These are phyloP conservation scores for Mycena galericulata DNA, from an alignment of 768 basidiomycete genomes.

Conservation along the genomic window DNA sequence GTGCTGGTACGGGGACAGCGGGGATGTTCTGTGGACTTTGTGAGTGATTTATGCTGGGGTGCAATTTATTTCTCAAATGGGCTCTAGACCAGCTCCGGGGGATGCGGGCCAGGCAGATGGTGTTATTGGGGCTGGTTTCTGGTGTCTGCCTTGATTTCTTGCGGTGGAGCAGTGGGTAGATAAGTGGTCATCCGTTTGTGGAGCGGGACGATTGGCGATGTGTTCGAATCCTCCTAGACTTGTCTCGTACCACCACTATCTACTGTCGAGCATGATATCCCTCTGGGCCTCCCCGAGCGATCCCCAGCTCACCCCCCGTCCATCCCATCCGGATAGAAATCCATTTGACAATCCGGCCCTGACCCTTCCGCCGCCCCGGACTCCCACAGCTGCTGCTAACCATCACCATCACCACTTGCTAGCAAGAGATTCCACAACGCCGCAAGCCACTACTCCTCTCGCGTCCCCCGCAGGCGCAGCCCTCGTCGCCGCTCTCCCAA, in stretches of 20 bases:
- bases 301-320: slow-evolving; percentile 69
- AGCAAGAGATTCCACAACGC: slow-evolving; percentile 25
- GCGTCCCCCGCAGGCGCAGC: slow-evolving; percentile 48
- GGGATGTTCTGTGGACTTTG: slow-evolving; percentile 66
- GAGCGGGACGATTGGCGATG: too few relatives aligned
- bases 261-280: slow-evolving; percentile 64
- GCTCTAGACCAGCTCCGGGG: slow-evolving; percentile 69
- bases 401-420: slow-evolving; percentile 53
- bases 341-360: slow-evolving; percentile 64
- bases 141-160: slow-evolving; percentile 66
- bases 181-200: neutral
- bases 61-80: slow-evolving; percentile 13
- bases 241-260: slow-evolving; percentile 30
- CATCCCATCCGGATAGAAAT: slow-evolving; percentile 58
- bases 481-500: slow-evolving; percentile 67
- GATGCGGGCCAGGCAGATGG: slow-evolving; percentile 58
- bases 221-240: slow-evolving; percentile 22
- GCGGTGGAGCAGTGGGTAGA: slow-evolving; percentile 39
- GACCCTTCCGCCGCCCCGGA: neutral
- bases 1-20: slow-evolving; percentile 75
- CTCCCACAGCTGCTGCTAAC: slow-evolving; percentile 33
- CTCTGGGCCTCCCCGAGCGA: slow-evolving; percentile 71
- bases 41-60: slow-evolving; percentile 52
- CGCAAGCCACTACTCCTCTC: slow-evolving; percentile 38
- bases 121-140: slow-evolving; percentile 67